These are phyloP conservation scores for Russula vinacea DNA, from an alignment of 768 basidiomycete genomes.

Conservation along the genomic window DNA sequence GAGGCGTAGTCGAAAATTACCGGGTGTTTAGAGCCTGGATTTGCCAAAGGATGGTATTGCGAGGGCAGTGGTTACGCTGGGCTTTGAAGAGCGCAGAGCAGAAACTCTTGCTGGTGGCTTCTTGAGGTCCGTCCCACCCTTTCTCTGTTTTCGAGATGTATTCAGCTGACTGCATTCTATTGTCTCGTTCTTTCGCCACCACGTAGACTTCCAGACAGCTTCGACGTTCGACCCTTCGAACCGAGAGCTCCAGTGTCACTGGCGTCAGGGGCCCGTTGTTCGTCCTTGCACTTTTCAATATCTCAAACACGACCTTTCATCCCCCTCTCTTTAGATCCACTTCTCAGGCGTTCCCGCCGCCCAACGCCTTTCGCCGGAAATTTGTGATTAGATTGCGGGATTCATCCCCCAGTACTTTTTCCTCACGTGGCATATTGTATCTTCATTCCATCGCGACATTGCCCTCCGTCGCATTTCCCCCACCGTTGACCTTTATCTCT, in stretches of 20 bases:
- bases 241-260: constrained; percentile 47
- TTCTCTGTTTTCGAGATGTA: not conserved
- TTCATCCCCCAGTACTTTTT: constrained; percentile 65
- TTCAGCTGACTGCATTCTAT: not conserved
- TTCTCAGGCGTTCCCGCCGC: constrained; percentile 55
- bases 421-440: constrained; percentile 65
- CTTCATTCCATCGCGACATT: constrained; percentile 61
- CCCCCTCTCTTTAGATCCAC: constrained; percentile 42
- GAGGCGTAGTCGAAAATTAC: constrained; percentile 60
- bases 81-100: constrained; percentile 57
- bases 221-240: constrained; percentile 60
- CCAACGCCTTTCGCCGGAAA: constrained; percentile 59
- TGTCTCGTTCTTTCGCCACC: not conserved
- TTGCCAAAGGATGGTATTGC: constrained; percentile 50
- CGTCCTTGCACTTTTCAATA: constrained; percentile 26
- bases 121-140: constrained; percentile 47
- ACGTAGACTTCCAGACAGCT: constrained; percentile 63
- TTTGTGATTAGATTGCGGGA: constrained; percentile 64
- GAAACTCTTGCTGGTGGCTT: constrained; percentile 52
- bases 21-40: constrained; percentile 62
- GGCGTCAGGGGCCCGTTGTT: constrained; percentile 50
- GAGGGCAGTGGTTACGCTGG: constrained; percentile 53
- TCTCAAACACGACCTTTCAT: constrained; percentile 7
- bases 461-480: constrained; percentile 64
- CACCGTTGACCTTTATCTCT: constrained; percentile 64